Conservation (phyloP, 1,284 basidiomycete genomes). For the Heterobasidion occidentale region DNA sequence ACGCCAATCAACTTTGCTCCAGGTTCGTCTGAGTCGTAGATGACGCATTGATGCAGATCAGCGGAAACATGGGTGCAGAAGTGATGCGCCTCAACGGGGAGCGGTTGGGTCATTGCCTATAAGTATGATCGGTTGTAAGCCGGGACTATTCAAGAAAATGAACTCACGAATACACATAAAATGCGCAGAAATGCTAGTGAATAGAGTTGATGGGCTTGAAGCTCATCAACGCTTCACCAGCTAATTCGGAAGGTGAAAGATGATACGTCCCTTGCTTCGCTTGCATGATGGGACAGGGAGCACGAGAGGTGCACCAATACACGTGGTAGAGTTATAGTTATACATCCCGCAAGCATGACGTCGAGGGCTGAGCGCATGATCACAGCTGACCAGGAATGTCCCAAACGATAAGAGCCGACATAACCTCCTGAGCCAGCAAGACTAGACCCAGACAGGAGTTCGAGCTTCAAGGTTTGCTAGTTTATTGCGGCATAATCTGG, state of each 20-base stretch:
- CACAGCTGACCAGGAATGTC: too few species aligned
- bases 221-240: conserved; percentile 33
- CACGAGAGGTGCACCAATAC: not conserved
- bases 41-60: conserved; percentile 26
- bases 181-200: conserved; percentile 41
- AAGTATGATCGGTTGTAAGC: not conserved
- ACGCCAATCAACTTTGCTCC: conserved; percentile 43
- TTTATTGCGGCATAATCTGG: too few species aligned
- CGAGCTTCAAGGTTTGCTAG: too few species aligned
- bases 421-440: too few species aligned
- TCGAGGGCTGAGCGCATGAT: not conserved
- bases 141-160: not conserved
- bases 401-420: too few species aligned
- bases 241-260: conserved; percentile 19
- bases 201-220: conserved; percentile 37
- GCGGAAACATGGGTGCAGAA: conserved; percentile 30
- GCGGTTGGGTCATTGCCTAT: conserved; percentile 29
- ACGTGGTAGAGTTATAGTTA: not conserved
- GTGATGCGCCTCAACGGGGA: conserved; percentile 33
- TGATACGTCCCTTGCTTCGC: conserved; percentile 20
- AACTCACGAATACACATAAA: conserved; percentile 29
- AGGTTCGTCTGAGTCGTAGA: conserved; percentile 37
- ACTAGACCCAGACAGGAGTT: too few species aligned
- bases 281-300: conserved; percentile 12
- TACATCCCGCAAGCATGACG: not conserved